Evolutionary conservation across 1,284 basidiomycete species (phyloP).

Genomic region (Sanghuangporus weigelae): DNA sequence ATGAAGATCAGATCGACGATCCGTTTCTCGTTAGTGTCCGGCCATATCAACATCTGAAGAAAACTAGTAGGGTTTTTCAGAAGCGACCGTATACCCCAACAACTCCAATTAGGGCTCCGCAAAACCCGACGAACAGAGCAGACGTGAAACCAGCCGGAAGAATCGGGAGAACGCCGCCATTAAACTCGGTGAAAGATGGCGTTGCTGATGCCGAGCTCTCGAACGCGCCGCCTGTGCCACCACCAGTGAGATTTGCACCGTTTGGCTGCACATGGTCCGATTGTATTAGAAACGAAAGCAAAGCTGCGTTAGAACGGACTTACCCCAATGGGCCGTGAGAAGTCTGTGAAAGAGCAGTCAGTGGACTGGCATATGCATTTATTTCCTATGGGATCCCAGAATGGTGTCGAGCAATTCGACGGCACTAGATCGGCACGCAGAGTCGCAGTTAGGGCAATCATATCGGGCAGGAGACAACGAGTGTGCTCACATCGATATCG

Average conservation of each 20-base stretch:
- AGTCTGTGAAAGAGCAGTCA: constrained; percentile 57
- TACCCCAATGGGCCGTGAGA: constrained; percentile 64
- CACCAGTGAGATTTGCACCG: constrained; percentile 64
- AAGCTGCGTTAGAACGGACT: constrained; percentile 23
- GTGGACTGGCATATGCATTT: constrained; percentile 55
- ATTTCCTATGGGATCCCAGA: constrained; percentile 71
- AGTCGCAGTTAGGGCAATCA: neutral
- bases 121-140: constrained; percentile 28
- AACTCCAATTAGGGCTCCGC: constrained; percentile 30
- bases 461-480: neutral
- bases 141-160: constrained; percentile 30
- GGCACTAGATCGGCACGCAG: constrained; percentile 41
- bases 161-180: constrained; percentile 29
- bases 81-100: constrained; percentile 23
- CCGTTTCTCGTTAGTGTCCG: no score
- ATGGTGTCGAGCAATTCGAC: constrained; percentile 69
- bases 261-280: constrained; percentile 44
- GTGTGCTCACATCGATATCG: constrained; percentile 50
- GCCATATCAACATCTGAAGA: no score
- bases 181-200: constrained; percentile 45
- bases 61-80: neutral
- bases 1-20: no score
- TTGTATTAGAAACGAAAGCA: neutral
- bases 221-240: constrained; percentile 37
- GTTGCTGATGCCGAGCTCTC: constrained; percentile 24